These are phyloP conservation scores for Micromonas pusilla DNA, from an alignment of 139 green algal species.

Conservation along the genomic window DNA sequence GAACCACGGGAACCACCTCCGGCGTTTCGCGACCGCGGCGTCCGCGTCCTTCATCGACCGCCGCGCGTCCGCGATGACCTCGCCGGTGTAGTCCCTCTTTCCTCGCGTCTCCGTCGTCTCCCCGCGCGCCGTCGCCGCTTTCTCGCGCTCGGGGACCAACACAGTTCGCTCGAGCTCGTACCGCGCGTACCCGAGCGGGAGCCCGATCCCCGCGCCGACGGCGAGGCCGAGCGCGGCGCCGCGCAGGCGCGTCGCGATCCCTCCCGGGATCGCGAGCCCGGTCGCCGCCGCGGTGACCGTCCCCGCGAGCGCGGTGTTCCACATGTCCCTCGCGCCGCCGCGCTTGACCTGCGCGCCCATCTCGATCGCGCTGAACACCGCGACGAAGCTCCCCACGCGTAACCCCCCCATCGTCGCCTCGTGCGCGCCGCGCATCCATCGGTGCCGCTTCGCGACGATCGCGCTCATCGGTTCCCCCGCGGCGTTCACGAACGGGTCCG, in stretches of 20 bases:
- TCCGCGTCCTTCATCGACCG: not conserved
- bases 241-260: not conserved
- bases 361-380: constrained; percentile 1
- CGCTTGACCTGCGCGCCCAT: not conserved
- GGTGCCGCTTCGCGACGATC: not conserved
- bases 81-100: not conserved
- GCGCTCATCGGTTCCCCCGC: not conserved
- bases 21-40: not conserved
- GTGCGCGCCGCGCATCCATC: not conserved
- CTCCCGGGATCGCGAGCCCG: constrained; percentile 6
- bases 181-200: constrained; percentile 4
- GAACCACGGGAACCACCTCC: not conserved
- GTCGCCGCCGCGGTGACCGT: not conserved
- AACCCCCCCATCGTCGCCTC: not conserved
- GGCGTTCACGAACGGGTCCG: not conserved
- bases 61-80: not conserved
- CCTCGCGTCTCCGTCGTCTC: not conserved
- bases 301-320: constrained; percentile 10
- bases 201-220: not conserved
- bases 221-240: not conserved
- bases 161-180: not conserved
- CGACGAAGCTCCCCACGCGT: constrained; percentile 6
- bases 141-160: not conserved
- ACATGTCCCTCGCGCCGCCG: not conserved
- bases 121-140: not conserved